Conservation (phyloP, 139 green algal genomes). For the Coelastrella sp. region DNA sequence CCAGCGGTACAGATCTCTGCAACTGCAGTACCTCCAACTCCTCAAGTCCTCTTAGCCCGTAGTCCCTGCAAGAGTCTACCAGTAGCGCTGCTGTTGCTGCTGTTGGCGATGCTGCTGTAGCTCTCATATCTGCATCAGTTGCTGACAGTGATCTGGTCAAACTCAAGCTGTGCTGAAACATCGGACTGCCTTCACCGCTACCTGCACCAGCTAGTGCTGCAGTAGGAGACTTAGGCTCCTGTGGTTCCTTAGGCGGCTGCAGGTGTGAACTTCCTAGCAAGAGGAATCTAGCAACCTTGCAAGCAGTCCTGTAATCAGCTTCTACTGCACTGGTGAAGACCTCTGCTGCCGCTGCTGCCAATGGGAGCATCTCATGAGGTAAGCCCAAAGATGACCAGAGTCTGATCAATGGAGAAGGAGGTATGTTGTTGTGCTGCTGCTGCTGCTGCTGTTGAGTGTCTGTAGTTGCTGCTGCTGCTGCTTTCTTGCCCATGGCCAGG, state of each 20-base stretch:
- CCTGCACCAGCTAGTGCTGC: neutral
- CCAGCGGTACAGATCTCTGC: conserved; percentile 8
- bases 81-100: conserved; percentile 5
- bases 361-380: neutral
- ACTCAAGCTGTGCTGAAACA: neutral
- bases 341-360: neutral
- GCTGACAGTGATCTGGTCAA: neutral
- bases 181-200: neutral
- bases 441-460: neutral
- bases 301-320: neutral
- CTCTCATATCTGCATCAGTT: neutral
- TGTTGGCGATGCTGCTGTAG: neutral
- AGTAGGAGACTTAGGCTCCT: neutral
- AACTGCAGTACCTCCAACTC: conserved; percentile 26
- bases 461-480: neutral
- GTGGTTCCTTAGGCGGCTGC: conserved; percentile 2
- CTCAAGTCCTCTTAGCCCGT: conserved; percentile 3
- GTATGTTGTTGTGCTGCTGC: neutral
- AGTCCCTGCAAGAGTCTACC: conserved; percentile 8
- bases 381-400: conserved; percentile 1
- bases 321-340: neutral
- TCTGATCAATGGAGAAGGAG: neutral
- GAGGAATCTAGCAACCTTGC: conserved; percentile 11
- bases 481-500: conserved; percentile 9
- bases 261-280: conserved; percentile 1